Evolutionary conservation across 371 early-diverging fungal species (phyloP), one percentile per base, ranked within the genome.

Genomic region (Mucor piriformis): DNA sequence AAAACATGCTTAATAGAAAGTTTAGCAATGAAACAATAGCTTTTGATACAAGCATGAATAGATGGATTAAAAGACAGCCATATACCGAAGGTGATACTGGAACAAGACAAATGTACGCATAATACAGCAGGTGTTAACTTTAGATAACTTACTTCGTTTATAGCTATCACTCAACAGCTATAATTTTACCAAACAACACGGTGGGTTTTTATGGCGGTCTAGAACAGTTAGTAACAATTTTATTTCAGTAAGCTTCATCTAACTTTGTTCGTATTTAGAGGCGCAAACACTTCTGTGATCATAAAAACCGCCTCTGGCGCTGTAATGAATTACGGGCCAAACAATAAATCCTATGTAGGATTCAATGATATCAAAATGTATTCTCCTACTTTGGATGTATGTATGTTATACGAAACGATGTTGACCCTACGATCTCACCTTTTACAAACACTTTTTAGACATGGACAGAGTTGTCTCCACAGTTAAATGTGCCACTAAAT

Each of bases 51-150:
- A 18, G 23, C 2, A 13, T 23, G 12, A 56, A 56, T n/a, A 47
- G 37, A n/a, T 56, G 57, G 57, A 7, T 20, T 24, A 25, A 13
- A 11, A 15, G 13, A n/a, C 21, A 33, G 1, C 10, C 27, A 1
- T 56, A 56, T 37, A 32, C 24, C 1, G 48, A 46, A 20, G 35
- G 15, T 23, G 33, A 29, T 11, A 15, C 20, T 11, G 21, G 25
- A 23, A 12, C 15, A 12, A 46, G 48, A 46, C 57, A 56, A 24
- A 56, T 47, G 57, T 56, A 56, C 8, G 29, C 8, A 8, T 29
- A 6, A 0, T 29, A 29, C 29, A 29, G 4, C 8, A 29, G 4
- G 6, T 29, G 8, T 6, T 1, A 29, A 29, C 1, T 8, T 29
- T 29, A 29, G 4, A 4, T 29, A 3, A 11, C 15, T 12, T 12